These are phyloP conservation scores for Plenodomus biglobosus DNA, from an alignment of 2,329 filamentous ascomycete species.

Conservation along the genomic window DNA sequence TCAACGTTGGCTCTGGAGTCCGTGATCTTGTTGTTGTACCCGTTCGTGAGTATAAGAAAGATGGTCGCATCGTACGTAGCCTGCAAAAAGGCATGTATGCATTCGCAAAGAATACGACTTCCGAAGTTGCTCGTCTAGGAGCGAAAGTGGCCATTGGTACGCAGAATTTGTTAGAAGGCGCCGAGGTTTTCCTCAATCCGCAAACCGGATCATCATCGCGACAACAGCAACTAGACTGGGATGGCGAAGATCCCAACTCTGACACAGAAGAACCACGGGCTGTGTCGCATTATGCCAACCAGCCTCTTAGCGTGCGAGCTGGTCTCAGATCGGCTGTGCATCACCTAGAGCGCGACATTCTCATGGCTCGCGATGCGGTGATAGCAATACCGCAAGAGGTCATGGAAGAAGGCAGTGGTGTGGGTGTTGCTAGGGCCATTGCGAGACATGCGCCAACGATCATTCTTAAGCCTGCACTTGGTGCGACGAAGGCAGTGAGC, in stretches of 20 bases:
- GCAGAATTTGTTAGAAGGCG: constrained; percentile 86
- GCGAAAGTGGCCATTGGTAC: constrained; percentile 94
- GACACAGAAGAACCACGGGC: constrained; percentile 73
- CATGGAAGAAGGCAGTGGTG: constrained; percentile 80
- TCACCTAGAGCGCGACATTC: constrained; percentile 82
- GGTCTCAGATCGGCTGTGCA: constrained; percentile 81
- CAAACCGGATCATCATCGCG: constrained; percentile 25
- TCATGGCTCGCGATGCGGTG: constrained; percentile 83
- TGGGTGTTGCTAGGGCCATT: constrained; percentile 77
- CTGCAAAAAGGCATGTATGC: constrained; percentile 86
- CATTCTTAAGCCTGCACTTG: constrained; percentile 86
- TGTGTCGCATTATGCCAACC: constrained; percentile 90
- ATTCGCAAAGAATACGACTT: constrained; percentile 91
- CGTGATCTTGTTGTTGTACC: constrained; percentile 85
- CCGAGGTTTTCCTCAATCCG: constrained; percentile 72
- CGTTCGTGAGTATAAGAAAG: constrained; percentile 88
- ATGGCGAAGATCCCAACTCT: constrained; percentile 59
- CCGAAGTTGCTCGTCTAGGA: constrained; percentile 89
- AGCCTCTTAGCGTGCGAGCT: constrained; percentile 84
- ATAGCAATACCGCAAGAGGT: constrained; percentile 92
- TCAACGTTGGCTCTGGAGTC: constrained; percentile 87
- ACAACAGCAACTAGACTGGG: constrained; percentile 45
- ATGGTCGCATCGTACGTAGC: constrained; percentile 87
- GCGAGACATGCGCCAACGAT: constrained; percentile 86
- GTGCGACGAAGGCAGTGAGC: constrained; percentile 82